These are phyloP conservation scores for Tylopilus orsonianus DNA, from an alignment of 1,284 basidiomycete genomes.

Conservation along the genomic window DNA sequence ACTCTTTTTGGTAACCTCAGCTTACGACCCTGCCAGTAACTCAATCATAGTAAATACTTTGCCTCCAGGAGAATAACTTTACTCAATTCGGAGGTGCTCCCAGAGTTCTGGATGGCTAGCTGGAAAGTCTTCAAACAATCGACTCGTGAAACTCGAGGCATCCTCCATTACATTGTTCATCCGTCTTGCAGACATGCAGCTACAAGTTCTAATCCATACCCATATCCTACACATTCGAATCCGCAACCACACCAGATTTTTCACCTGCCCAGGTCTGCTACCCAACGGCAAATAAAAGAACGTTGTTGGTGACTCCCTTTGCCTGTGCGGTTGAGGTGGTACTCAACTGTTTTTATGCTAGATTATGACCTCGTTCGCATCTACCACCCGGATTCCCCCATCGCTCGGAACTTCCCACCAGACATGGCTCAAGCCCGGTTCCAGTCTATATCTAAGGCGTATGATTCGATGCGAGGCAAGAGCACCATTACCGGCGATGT, in stretches of 20 bases:
- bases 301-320: constrained; percentile 49
- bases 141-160: constrained; percentile 5
- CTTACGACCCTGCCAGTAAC: too few relatives aligned
- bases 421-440: constrained; percentile 57
- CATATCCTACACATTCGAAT: constrained; percentile 52
- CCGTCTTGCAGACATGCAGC: constrained; percentile 20
- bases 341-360: constrained; percentile 29
- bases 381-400: constrained; percentile 68
- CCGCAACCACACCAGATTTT: constrained; percentile 72
- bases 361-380: constrained; percentile 71
- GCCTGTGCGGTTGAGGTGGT: not conserved
- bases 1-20: too few relatives aligned
- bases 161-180: constrained; percentile 8
- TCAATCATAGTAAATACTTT: too few relatives aligned
- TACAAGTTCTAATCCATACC: constrained; percentile 42
- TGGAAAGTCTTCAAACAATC: constrained; percentile 11
- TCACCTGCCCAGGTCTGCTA: constrained; percentile 56
- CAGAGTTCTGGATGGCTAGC: too few relatives aligned
- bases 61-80: too few relatives aligned
- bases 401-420: constrained; percentile 45
- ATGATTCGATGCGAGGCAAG: constrained; percentile 53
- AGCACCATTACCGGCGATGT: constrained; percentile 24
- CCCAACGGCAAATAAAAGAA: constrained; percentile 59
- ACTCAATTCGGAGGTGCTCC: too few relatives aligned
- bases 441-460: constrained; percentile 60